Evolutionary conservation across 1,284 basidiomycete genomes (phyloP), one percentile per base, ranked within the genome.

Genomic region (Amylostereum areolatum): DNA sequence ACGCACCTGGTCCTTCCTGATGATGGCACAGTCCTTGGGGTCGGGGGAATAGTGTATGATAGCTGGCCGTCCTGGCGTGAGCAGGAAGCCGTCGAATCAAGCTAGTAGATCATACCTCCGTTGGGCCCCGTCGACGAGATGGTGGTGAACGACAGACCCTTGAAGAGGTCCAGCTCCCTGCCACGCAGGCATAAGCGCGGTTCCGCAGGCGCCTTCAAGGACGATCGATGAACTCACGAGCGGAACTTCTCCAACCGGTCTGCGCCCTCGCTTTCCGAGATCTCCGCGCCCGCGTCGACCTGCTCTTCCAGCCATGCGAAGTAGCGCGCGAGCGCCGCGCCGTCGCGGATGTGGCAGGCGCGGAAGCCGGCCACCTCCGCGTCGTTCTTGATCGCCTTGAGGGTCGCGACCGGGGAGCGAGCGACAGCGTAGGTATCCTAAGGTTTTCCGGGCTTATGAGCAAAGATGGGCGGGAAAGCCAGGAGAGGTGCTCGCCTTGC

Each of bases 261-360:
- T 0, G 94, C 89, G 7, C 80, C 97, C 54, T 92, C 77, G 53
- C 82, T 85, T 67, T 99, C 96, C 44, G 79, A 85, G 53, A 96
- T 61, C 55, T 76, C 74, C n/a, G 72, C 74, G 0, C 83, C 86
- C 1, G 73, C 70, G 2, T 75, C 66, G 11, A 98, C 72, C 56
- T 85, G 78, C 56, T 92, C 89, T 66, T 98, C 93, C 2, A 99
- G 74, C 95, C 96, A 99, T 0, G 93, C 80, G 62, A 98, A 97
- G 69, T 96, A 97, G 9, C 84, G 78, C 6, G 78, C 81, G 39
- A 98, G 74, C 0, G 96, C 96, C 1, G 80, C 84, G 3, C 96
- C 95, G 64, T 99, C 96, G 8, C 94, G 80, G 43, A 97, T 83
- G 63, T 99, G 93, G 49, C 77, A 81, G 59, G 89, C 82, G 33